These are phyloP conservation scores for Plasmodium billcollinsi DNA, from an alignment of 169 alveolate species.

Conservation along the genomic window DNA sequence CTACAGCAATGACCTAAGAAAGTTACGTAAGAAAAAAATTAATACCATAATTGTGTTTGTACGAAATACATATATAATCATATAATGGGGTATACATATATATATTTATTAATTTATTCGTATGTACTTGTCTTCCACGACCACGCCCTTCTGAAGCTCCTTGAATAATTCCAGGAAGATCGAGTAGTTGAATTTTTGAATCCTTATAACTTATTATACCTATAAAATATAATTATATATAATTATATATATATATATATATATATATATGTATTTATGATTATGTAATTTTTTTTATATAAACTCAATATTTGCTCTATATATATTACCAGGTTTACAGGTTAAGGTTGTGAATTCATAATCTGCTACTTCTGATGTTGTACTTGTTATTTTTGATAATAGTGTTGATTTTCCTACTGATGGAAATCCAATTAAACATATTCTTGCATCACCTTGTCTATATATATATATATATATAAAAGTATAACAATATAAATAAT, in stretches of 20 bases:
- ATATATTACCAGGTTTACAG: slow-evolving; percentile 96
- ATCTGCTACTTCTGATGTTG: slow-evolving; percentile 97
- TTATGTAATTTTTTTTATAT: background rate
- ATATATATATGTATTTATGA: background rate
- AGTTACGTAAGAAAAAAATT: background rate
- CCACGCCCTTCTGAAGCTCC: slow-evolving; percentile 99
- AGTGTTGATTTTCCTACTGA: slow-evolving; percentile 99
- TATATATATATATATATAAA: background rate
- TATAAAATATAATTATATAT: slow-evolving; percentile 3
- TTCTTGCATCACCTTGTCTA: slow-evolving; percentile 98
- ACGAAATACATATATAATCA: background rate
- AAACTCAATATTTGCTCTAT: background rate
- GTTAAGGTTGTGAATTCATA: slow-evolving; percentile 99
- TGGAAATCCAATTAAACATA: slow-evolving; percentile 99
- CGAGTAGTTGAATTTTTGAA: slow-evolving; percentile 96
- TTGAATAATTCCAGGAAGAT: slow-evolving; percentile 96
- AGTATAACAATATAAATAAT: too few species aligned
- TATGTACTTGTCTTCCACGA: slow-evolving; percentile 95
- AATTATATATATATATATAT: background rate
- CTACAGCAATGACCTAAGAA: slow-evolving; percentile 94
- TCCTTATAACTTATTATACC: slow-evolving; percentile 92
- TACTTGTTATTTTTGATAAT: slow-evolving; percentile 96
- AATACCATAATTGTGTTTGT: background rate
- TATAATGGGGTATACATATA: background rate
- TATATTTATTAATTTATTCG: background rate